Percentiles rank a stretch among this genome's conserved stretches.
phyloP scores from a whole-genome alignment of 805 yeast genomes.

The Kodamaea lidongshanica region DNA sequence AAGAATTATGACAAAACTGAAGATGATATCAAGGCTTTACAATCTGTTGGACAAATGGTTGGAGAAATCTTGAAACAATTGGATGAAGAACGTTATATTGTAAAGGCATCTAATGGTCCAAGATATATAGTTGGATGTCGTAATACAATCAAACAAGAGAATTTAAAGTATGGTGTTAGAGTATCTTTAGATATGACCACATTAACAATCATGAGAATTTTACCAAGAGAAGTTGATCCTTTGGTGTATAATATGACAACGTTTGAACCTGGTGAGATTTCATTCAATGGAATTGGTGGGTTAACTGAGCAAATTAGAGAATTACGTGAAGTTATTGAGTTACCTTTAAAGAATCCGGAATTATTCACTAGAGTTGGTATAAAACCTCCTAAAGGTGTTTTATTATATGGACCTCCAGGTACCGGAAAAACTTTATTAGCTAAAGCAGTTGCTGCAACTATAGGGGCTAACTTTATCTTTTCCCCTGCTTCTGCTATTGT shows the following conservation, averaged over 20 bases:
- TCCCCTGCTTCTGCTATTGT: slow-evolving; percentile 98
- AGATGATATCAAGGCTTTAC: slow-evolving; percentile 93
- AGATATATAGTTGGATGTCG: slow-evolving; percentile 97
- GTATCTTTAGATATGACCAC: slow-evolving; percentile 98
- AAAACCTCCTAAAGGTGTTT: slow-evolving; percentile 97
- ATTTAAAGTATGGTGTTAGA: slow-evolving; percentile 86
- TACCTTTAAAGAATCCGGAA: slow-evolving; percentile 96
- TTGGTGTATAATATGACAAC: slow-evolving; percentile 97
- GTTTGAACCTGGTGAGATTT: slow-evolving; percentile 94
- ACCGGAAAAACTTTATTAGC: slow-evolving; percentile 96
- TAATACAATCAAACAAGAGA: slow-evolving; percentile 78
- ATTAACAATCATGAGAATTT: slow-evolving; percentile 90
- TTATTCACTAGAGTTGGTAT: slow-evolving; percentile 92
- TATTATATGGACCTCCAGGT: slow-evolving; percentile 97
- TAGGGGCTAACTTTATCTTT: slow-evolving; percentile 95
- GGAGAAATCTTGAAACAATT: slow-evolving; percentile 95
- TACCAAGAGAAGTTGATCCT: slow-evolving; percentile 98
- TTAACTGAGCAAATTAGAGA: slow-evolving; percentile 92
- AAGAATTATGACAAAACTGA: slow-evolving; percentile 87
- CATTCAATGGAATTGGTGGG: slow-evolving; percentile 95
- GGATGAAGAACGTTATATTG: slow-evolving; percentile 91
- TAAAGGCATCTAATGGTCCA: slow-evolving; percentile 95
- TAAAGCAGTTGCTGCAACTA: slow-evolving; percentile 97
- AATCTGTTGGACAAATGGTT: slow-evolving; percentile 93
- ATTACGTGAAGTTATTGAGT: slow-evolving; percentile 93